phyloP scores from a whole-genome alignment of 352 stramenopile species.

The Globisporangium barbulae region DNA sequence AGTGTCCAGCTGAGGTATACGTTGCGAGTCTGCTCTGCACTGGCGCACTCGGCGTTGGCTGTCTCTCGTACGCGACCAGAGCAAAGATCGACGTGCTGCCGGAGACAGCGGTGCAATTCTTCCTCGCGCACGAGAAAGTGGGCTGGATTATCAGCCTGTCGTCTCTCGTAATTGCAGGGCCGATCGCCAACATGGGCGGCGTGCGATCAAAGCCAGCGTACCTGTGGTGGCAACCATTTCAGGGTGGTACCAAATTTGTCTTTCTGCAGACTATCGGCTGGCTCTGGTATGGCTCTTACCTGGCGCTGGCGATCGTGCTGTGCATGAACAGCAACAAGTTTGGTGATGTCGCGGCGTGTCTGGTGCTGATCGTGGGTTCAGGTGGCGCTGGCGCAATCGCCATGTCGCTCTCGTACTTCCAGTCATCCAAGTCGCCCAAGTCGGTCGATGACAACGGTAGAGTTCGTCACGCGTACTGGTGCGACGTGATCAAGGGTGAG shows the following conservation, averaged over 20 bases:
- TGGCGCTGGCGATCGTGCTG: constrained; percentile 36
- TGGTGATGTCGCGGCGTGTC: constrained; percentile 19
- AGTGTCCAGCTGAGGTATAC: constrained; percentile 29
- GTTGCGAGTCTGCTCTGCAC: constrained; percentile 32
- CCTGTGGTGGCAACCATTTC: constrained; percentile 50
- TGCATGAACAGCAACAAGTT: constrained; percentile 35
- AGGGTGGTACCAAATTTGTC: constrained; percentile 52
- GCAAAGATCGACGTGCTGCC: constrained; percentile 2
- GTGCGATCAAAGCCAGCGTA: constrained; percentile 28
- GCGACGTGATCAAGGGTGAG: constrained; percentile 22
- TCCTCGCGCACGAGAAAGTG: constrained; percentile 32
- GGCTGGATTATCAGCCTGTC: constrained; percentile 35
- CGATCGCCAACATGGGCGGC: constrained; percentile 38
- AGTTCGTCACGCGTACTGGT: neutral
- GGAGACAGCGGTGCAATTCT: constrained; percentile 9
- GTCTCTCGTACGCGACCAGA: constrained; percentile 22
- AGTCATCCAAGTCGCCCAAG: neutral
- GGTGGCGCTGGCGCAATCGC: constrained; percentile 26
- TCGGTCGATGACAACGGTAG: neutral
- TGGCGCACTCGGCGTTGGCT: constrained; percentile 22
- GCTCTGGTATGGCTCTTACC: constrained; percentile 54
- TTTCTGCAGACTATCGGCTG: constrained; percentile 59
- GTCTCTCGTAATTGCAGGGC: constrained; percentile 30
- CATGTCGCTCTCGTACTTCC: constrained; percentile 38
- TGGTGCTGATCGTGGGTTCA: constrained; percentile 36